Evolutionary conservation across 495 filamentous ascomycete genomes (phyloP).

Genomic region (Letharia columbiana): DNA sequence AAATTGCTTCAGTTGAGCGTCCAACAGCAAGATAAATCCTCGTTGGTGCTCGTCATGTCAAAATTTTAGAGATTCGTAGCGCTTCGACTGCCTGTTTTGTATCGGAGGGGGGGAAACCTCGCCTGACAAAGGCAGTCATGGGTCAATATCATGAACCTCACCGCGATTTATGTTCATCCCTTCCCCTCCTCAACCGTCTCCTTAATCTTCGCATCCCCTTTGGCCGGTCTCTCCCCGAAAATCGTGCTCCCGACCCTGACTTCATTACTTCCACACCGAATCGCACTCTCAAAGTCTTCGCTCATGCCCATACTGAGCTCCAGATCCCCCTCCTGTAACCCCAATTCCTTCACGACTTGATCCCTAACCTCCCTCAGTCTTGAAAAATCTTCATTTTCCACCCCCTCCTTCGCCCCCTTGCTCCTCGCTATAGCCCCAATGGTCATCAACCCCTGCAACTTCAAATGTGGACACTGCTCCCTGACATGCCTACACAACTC

Average conservation of each 20-base stretch:
- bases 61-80: too few species aligned
- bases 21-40: too few species aligned
- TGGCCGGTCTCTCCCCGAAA: constrained; percentile 73
- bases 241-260: constrained; percentile 95
- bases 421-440: constrained; percentile 89
- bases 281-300: constrained; percentile 86
- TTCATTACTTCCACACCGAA: constrained; percentile 74
- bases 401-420: constrained; percentile 56
- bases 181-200: constrained; percentile 25
- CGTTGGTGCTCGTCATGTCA: too few species aligned
- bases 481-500: constrained; percentile 57
- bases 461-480: constrained; percentile 61
- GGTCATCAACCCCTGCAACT: constrained; percentile 83
- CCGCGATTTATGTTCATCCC: not conserved
- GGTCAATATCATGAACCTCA: not conserved
- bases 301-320: constrained; percentile 84
- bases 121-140: not conserved
- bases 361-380: constrained; percentile 62
- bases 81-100: too few species aligned
- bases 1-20: too few species aligned
- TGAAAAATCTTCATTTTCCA: constrained; percentile 86
- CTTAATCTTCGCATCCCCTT: constrained; percentile 56
- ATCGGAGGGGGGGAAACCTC: too few species aligned
- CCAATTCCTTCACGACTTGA: constrained; percentile 44
- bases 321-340: constrained; percentile 37